Evolutionary conservation across 2,329 filamentous ascomycete species (phyloP), one percentile per base, ranked within the genome.

Genomic region (Aspergillus floridensis): DNA sequence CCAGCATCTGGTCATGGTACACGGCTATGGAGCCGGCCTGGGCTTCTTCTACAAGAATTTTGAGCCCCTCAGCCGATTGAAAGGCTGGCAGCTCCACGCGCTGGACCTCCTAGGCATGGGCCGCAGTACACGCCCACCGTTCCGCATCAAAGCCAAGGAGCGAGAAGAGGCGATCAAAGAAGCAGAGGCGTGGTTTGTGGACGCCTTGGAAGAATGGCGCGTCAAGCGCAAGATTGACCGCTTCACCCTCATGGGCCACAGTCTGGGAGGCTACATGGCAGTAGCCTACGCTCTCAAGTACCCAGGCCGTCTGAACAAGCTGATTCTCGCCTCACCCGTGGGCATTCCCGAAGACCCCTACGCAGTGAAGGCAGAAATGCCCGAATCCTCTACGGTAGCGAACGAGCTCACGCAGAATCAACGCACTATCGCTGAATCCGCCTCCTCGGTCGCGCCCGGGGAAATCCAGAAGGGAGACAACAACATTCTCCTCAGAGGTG

Each of bases 31-130:
- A 50, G 95, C 95, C 2, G 95, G 95, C 0, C 83, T 99, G 0
- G 95, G 93, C 22, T 98, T 99, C 78, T 99, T 96, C 82, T 99
- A 97, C 82, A 93, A 95, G 78, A 99, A 99, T 74, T 96, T 96
- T 61, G 95, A 99, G 75, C 87, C 88, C 5, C 79, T 99, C 35
- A 93, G 89, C 49, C 87, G 93, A 19, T 79, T 87, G 1, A 81
- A 84, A 29, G 92, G 93, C 29, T 96, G 95, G 87, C 93, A 91
- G 70, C 79, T 99, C 19, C 98, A 95, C 72, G 92, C 93, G 1
- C 80, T 99, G n/a, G 93, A 99, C 70, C 86, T 98, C 83, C 82
- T 97, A 16, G 93, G 93, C 59, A 97, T 97, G 91, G 93, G 93
- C 59, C 88, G 96, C 70, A 96, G 91, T 59, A 88, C 86, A 26